Percentiles rank a stretch among this genome's conserved stretches.
phyloP scores from a whole-genome alignment of 1,284 basidiomycete species.

The Moniliophthora roreri region DNA sequence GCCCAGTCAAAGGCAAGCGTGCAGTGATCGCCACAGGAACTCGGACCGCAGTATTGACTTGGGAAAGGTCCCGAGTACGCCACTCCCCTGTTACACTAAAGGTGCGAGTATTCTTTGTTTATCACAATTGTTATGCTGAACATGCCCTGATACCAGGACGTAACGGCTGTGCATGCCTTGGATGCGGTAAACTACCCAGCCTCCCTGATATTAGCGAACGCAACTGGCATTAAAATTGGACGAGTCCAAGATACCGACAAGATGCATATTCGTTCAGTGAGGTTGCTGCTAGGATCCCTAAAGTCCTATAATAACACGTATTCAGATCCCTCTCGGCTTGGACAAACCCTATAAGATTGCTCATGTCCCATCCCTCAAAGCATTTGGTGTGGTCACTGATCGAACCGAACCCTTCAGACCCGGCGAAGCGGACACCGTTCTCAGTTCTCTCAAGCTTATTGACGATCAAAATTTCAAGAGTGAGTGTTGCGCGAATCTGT shows the following conservation, averaged over 20 bases:
- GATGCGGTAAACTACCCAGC: constrained; percentile 47
- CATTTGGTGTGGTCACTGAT: constrained; percentile 66
- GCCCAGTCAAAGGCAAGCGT: constrained; percentile 46
- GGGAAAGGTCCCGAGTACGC: constrained; percentile 63
- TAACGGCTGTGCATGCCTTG: constrained; percentile 54
- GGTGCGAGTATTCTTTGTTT: constrained; percentile 39
- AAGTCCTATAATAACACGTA: too few relatives aligned
- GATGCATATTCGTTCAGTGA: constrained; percentile 78
- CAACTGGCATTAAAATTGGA: constrained; percentile 61
- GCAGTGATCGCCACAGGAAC: constrained; percentile 67
- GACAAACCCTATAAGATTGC: constrained; percentile 68
- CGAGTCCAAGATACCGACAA: constrained; percentile 72
- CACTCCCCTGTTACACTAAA: constrained; percentile 76
- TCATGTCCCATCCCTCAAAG: constrained; percentile 50
- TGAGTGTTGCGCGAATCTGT: constrained; percentile 32
- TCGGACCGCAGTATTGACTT: constrained; percentile 63
- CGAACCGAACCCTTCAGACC: constrained; percentile 52
- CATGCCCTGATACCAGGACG: constrained; percentile 45
- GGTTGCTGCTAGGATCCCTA: constrained; percentile 25
- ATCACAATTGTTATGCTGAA: constrained; percentile 2
- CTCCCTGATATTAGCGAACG: constrained; percentile 59
- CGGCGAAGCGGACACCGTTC: constrained; percentile 45
- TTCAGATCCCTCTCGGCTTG: constrained; percentile 65
- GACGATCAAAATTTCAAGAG: constrained; percentile 67
- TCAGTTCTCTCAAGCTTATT: constrained; percentile 66